These are phyloP conservation scores for Vitis riparia DNA, from an alignment of 164 flowering plant genomes.

Conservation along the genomic window DNA sequence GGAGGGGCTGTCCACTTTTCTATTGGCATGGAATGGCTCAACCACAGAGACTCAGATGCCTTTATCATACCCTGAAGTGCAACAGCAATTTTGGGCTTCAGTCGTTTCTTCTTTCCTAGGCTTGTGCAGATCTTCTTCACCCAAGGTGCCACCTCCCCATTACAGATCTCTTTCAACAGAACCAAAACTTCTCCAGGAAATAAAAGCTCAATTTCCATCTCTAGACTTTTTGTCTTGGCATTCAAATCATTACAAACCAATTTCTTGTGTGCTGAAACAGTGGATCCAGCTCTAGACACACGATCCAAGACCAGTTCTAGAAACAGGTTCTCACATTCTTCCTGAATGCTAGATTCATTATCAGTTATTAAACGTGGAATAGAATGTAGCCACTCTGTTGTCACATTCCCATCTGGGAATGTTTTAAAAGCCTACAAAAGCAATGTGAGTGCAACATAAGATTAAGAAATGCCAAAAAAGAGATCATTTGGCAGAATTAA, in stretches of 20 bases:
- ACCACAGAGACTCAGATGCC: constrained; percentile 80
- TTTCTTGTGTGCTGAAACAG: constrained; percentile 1
- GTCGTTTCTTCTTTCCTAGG: constrained; percentile 86
- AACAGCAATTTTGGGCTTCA: constrained; percentile 55
- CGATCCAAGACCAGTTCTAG: constrained; percentile 80
- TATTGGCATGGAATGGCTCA: constrained; percentile 55
- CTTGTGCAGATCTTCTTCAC: constrained; percentile 77
- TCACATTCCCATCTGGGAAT: constrained; percentile 55
- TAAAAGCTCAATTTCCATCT: constrained; percentile 32
- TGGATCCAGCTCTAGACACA: constrained; percentile 52
- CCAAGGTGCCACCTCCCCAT: constrained; percentile 79
- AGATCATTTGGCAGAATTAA: neutral
- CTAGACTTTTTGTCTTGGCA: constrained; percentile 26
- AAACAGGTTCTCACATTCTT: constrained; percentile 85
- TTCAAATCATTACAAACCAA: constrained; percentile 12
- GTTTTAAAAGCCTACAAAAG: constrained; percentile 66
- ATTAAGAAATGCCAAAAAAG: neutral
- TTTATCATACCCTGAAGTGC: constrained; percentile 79
- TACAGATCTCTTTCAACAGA: constrained; percentile 61
- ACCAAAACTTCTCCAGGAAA: constrained; percentile 60
- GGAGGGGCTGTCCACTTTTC: constrained; percentile 95
- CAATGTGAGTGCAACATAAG: constrained; percentile 7
- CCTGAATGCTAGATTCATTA: constrained; percentile 91
- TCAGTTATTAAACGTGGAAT: constrained; percentile 82
- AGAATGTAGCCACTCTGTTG: constrained; percentile 85